Conservation (phyloP, 306 rosid genomes). For the Gastrolobium villosum region DNA sequence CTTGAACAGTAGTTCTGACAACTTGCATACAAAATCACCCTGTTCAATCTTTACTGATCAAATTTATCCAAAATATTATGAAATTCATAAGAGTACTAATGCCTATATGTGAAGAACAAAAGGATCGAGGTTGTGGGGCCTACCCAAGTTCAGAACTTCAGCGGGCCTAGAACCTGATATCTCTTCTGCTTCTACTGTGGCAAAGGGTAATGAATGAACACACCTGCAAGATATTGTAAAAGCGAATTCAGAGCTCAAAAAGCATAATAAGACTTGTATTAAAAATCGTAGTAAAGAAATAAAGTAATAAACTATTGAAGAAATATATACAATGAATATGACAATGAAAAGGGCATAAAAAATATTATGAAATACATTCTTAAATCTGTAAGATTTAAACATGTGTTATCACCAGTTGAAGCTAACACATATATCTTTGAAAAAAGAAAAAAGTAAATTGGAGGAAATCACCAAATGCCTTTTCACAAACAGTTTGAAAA, state of each 20-base stretch:
- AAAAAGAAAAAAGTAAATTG: not conserved
- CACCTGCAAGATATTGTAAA: conserved; percentile 57
- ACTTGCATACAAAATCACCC: not conserved
- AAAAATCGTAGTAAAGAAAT: conserved; percentile 2
- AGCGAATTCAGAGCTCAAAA: conserved; percentile 11
- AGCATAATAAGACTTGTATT: not conserved
- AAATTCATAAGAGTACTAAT: conserved; percentile 4
- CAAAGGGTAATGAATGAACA: conserved; percentile 66
- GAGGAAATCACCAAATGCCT: not conserved
- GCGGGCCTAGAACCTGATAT: conserved; percentile 86
- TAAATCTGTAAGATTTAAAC: too few species aligned
- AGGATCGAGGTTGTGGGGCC: conserved; percentile 32
- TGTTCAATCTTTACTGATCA: conserved; percentile 5
- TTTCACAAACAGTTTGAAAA: not conserved
- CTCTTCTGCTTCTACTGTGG: conserved; percentile 82
- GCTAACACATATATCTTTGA: not conserved
- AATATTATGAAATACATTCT: too few species aligned
- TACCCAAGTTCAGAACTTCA: conserved; percentile 91
- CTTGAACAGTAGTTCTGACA: conserved; percentile 23
- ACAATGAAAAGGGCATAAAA: not conserved
- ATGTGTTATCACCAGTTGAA: not conserved
- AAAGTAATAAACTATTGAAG: not conserved
- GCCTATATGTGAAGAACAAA: not conserved
- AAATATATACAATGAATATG: not conserved
- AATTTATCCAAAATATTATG: conserved; percentile 7